A percentile compares a stretch with the other conserved stretches of the same genome.
Evolutionary conservation across 139 green algal genomes (phyloP).

Genomic region (Yamagishiella unicocca): DNA sequence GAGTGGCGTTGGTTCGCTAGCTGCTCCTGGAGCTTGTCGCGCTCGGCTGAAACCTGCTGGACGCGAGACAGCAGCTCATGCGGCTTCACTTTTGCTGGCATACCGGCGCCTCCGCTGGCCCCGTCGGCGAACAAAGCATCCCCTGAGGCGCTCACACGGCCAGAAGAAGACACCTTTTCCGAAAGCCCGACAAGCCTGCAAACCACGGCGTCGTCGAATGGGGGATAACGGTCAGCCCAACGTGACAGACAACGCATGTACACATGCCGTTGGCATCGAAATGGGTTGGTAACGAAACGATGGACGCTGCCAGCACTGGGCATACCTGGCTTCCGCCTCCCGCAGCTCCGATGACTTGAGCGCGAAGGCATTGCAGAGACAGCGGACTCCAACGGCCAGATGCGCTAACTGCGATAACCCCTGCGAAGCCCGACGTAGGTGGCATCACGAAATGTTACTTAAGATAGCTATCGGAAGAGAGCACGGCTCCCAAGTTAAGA

Average conservation of each 20-base stretch:
- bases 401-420: not conserved
- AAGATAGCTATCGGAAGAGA: too few relatives aligned
- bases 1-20: not conserved
- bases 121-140: not conserved
- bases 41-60: constrained; percentile 27
- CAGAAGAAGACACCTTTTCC: not conserved
- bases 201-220: too few relatives aligned
- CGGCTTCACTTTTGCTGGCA: constrained; percentile 8
- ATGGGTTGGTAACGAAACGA: too few relatives aligned
- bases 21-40: constrained; percentile 19
- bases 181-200: constrained; percentile 9
- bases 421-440: too few relatives aligned
- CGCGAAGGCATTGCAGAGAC: not conserved
- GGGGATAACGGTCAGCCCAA: too few relatives aligned
- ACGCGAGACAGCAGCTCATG: constrained; percentile 42
- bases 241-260: too few relatives aligned
- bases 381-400: not conserved
- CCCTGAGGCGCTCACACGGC: not conserved
- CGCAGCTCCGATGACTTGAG: not conserved
- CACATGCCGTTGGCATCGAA: too few relatives aligned
- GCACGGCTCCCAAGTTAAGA: not conserved
- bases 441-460: too few relatives aligned
- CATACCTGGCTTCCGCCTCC: constrained; percentile 14
- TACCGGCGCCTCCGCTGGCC: not conserved
- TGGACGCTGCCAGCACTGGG: too few relatives aligned